A percentile compares a stretch with the other conserved stretches of the same genome.
Conservation (phyloP, 306 rosid genomes). For the Abrus pulchellus region DNA sequence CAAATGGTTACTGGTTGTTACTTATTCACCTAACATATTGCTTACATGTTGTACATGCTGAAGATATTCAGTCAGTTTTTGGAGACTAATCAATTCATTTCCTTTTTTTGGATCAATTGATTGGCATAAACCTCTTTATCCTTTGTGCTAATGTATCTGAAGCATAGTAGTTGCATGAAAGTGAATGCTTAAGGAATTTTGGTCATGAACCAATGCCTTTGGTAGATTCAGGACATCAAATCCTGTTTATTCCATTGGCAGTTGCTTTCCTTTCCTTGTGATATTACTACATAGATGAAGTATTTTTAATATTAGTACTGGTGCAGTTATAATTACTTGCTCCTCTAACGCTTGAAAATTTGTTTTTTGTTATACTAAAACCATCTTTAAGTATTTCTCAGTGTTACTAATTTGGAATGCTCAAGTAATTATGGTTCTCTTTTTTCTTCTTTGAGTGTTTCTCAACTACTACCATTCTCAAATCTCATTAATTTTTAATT, state of each 20-base stretch:
- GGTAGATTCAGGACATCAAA: slow-evolving; percentile 1
- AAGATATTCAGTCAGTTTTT: slow-evolving; percentile 4
- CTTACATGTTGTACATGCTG: neutral
- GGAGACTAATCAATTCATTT: neutral
- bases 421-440: neutral
- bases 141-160: slow-evolving; percentile 19
- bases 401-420: neutral
- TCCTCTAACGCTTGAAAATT: neutral
- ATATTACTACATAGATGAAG: slow-evolving; percentile 2
- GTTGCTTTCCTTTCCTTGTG: slow-evolving; percentile 26
- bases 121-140: neutral
- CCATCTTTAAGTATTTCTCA: neutral
- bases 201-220: slow-evolving; percentile 1
- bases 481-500: neutral
- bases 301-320: neutral
- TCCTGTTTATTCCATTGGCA: neutral
- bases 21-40: slow-evolving; percentile 12
- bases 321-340: neutral
- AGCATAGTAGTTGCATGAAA: neutral
- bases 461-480: neutral
- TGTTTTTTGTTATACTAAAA: neutral
- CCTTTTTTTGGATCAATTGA: slow-evolving; percentile 17
- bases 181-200: slow-evolving; percentile 20
- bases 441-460: neutral
- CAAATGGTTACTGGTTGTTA: neutral